A percentile compares a stretch with the other conserved stretches of the same genome.
These are phyloP conservation scores for Fusarium goolgardi DNA, from an alignment of 2,329 filamentous ascomycete species.

Conservation along the genomic window DNA sequence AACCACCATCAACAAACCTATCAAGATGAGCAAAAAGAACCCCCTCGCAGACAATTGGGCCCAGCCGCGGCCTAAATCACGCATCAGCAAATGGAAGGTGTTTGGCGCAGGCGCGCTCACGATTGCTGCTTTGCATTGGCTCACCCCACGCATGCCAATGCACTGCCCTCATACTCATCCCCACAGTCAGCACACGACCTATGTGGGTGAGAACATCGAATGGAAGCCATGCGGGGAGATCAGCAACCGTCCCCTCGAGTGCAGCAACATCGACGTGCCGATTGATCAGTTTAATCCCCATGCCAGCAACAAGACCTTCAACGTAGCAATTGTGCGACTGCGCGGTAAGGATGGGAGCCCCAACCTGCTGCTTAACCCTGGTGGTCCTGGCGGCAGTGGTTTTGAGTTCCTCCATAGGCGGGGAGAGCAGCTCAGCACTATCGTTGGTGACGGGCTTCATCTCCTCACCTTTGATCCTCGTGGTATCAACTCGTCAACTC, in stretches of 20 bases:
- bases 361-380: slow-evolving; percentile 60
- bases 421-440: slow-evolving; percentile 52
- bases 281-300: slow-evolving; percentile 59
- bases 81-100: slow-evolving; percentile 28
- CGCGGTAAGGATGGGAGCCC: slow-evolving; percentile 56
- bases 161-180: slow-evolving; percentile 25
- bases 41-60: not conserved
- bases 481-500: slow-evolving; percentile 52
- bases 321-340: slow-evolving; percentile 58
- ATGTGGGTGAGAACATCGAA: slow-evolving; percentile 28
- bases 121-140: slow-evolving; percentile 18
- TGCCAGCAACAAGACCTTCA: slow-evolving; percentile 54
- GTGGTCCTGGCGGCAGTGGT: slow-evolving; percentile 61
- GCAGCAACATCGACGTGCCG: slow-evolving; percentile 57
- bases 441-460: slow-evolving; percentile 58
- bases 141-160: slow-evolving; percentile 1
- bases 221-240: slow-evolving; percentile 57
- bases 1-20: slow-evolving; percentile 2
- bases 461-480: slow-evolving; percentile 61
- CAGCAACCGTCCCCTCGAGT: slow-evolving; percentile 55
- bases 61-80: not conserved
- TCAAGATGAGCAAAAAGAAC: slow-evolving; percentile 29
- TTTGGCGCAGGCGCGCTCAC: slow-evolving; percentile 20
- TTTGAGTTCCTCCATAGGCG: slow-evolving; percentile 51
- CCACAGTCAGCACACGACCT: slow-evolving; percentile 1